Evolutionary conservation across 2,329 filamentous ascomycete species (phyloP).

Genomic region (Hortaea sp.): DNA sequence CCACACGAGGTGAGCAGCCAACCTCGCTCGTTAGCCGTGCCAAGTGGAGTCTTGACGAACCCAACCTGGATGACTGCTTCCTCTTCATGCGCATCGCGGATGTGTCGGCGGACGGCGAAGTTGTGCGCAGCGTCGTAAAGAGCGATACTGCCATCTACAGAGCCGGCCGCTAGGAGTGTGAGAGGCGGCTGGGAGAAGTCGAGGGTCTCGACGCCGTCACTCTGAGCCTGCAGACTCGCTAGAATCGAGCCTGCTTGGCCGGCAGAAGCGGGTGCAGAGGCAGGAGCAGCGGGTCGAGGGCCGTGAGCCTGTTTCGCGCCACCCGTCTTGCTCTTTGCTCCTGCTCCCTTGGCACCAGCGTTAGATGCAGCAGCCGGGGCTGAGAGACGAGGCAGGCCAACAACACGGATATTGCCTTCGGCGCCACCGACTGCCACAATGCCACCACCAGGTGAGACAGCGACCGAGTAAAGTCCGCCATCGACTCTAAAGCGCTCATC

Average conservation of each 20-base stretch:
- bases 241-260: constrained; percentile 63
- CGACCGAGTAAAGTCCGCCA: constrained; percentile 81
- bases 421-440: constrained; percentile 83
- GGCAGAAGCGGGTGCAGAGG: constrained; percentile 30
- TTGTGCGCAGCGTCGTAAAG: constrained; percentile 79
- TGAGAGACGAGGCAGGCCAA: constrained; percentile 63
- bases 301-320: constrained; percentile 30
- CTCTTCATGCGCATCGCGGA: constrained; percentile 76
- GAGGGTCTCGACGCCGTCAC: constrained; percentile 68
- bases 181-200: constrained; percentile 53
- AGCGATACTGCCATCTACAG: constrained; percentile 60
- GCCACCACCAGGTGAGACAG: constrained; percentile 66
- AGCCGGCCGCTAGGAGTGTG: constrained; percentile 52
- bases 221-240: constrained; percentile 70
- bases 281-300: constrained; percentile 27
- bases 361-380: constrained; percentile 20
- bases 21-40: constrained; percentile 20
- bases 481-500: constrained; percentile 90
- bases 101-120: constrained; percentile 76
- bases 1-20: constrained; percentile 80
- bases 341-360: constrained; percentile 33
- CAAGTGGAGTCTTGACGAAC: constrained; percentile 51
- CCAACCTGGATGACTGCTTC: constrained; percentile 87
- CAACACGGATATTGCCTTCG: constrained; percentile 72
- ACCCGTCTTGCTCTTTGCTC: constrained; percentile 39